Evolutionary conservation across 305 asterid species (phyloP).

Genomic region (Plantago lanceolata): DNA sequence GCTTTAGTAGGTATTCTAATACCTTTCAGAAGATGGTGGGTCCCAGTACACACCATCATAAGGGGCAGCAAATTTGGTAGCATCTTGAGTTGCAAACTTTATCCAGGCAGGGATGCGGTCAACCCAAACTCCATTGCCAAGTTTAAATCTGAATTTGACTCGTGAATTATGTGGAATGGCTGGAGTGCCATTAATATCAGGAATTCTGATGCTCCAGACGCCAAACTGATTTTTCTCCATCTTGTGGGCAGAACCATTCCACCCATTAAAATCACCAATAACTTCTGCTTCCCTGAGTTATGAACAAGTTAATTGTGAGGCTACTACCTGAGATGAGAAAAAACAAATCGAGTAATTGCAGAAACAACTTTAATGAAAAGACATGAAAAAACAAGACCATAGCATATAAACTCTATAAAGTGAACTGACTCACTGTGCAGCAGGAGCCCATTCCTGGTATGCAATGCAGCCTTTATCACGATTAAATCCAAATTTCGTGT

Average conservation of each 20-base stretch:
- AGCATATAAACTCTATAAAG: conserved; percentile 7
- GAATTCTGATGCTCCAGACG: conserved; percentile 83
- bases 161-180: conserved; percentile 81
- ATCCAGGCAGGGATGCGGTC: conserved; percentile 97
- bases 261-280: conserved; percentile 91
- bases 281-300: conserved; percentile 82
- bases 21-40: conserved; percentile 88
- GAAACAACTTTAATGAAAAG: conserved; percentile 12
- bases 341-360: conserved; percentile 20
- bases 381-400: conserved; percentile 8
- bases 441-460: conserved; percentile 96
- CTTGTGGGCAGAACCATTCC: conserved; percentile 79
- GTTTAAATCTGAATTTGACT: conserved; percentile 82
- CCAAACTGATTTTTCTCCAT: conserved; percentile 85
- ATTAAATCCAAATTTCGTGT: conserved; percentile 70
- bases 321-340: conserved; percentile 17
- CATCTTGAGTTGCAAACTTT: conserved; percentile 73
- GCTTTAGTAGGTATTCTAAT: conserved; percentile 22
- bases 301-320: conserved; percentile 29
- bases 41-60: conserved; percentile 98
- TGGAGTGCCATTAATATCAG: conserved; percentile 56
- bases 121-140: conserved; percentile 65
- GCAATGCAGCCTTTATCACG: conserved; percentile 66
- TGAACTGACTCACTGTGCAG: conserved; percentile 72
- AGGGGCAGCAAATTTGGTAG: conserved; percentile 82